Percentiles rank a stretch among this genome's conserved stretches.
Conservation (phyloP, 306 rosid species). For the Rosa persica region DNA sequence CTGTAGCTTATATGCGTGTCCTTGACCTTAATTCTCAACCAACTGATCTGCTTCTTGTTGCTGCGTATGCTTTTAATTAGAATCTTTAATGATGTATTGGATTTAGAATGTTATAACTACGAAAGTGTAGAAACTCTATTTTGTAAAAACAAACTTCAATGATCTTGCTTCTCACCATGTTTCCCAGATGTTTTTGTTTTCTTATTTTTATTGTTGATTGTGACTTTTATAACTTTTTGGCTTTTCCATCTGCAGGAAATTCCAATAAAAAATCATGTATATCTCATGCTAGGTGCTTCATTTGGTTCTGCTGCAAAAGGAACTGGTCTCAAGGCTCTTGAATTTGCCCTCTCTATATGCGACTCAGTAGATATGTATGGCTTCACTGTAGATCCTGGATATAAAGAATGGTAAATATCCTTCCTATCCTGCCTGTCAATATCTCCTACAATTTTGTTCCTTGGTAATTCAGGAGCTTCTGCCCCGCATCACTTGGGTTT, state of each 20-base stretch:
- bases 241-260: constrained; percentile 69
- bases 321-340: constrained; percentile 99
- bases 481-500: constrained; percentile 3
- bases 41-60: constrained; percentile 2
- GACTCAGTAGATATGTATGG: constrained; percentile 99
- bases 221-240: constrained; percentile 15
- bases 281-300: constrained; percentile 94
- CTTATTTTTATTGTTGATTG: background rate
- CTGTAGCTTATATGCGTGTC: background rate
- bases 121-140: background rate
- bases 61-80: background rate
- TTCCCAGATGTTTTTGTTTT: background rate
- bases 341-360: constrained; percentile 89
- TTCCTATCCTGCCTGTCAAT: constrained; percentile 5
- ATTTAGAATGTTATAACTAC: background rate
- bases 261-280: constrained; percentile 84
- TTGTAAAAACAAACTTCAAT: background rate
- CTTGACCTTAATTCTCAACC: constrained; percentile 8
- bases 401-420: constrained; percentile 83
- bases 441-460: constrained; percentile 12
- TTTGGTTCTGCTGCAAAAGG: constrained; percentile 99
- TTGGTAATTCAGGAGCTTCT: background rate
- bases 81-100: background rate
- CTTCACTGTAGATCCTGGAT: constrained; percentile 98
- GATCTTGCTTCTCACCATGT: background rate